A percentile compares a stretch with the other conserved stretches of the same genome.
phyloP scores from a whole-genome alignment of 306 rosid species.

The Inga leiocalycina region DNA sequence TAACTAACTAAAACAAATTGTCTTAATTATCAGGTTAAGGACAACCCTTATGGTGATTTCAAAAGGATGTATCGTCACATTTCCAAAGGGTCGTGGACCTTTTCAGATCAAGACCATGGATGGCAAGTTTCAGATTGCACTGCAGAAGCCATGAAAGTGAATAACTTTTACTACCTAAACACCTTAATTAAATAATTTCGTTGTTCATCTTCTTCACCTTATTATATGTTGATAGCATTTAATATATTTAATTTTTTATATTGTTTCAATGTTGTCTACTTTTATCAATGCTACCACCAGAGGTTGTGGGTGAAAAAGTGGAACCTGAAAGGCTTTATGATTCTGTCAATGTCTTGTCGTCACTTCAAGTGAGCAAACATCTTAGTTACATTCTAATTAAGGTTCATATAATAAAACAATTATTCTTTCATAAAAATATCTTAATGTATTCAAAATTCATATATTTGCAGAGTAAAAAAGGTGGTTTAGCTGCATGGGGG shows the following conservation, averaged over 20 bases:
- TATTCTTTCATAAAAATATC: too few species aligned
- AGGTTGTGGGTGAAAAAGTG: constrained; percentile 72
- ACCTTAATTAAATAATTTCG: background rate
- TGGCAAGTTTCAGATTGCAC: constrained; percentile 92
- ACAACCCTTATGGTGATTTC: constrained; percentile 66
- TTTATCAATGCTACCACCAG: constrained; percentile 55
- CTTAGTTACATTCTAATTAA: background rate
- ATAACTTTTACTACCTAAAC: background rate
- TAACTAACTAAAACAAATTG: background rate
- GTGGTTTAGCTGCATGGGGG: constrained; percentile 83
- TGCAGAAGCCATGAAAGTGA: constrained; percentile 75
- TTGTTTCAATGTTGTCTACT: constrained; percentile 66
- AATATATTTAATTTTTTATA: background rate
- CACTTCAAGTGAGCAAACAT: constrained; percentile 55
- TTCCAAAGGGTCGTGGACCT: constrained; percentile 84
- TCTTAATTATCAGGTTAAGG: constrained; percentile 44
- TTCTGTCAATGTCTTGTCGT: constrained; percentile 61
- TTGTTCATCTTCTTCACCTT: background rate
- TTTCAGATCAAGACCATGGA: constrained; percentile 82
- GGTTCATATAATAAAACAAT: too few species aligned
- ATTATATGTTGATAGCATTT: background rate
- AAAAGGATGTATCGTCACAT: constrained; percentile 68
- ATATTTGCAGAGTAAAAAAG: constrained; percentile 60
- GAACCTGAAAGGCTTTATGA: constrained; percentile 58
- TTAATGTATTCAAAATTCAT: background rate